phyloP scores from a whole-genome alignment of 306 rosid species.

The Lotus japonicus region DNA sequence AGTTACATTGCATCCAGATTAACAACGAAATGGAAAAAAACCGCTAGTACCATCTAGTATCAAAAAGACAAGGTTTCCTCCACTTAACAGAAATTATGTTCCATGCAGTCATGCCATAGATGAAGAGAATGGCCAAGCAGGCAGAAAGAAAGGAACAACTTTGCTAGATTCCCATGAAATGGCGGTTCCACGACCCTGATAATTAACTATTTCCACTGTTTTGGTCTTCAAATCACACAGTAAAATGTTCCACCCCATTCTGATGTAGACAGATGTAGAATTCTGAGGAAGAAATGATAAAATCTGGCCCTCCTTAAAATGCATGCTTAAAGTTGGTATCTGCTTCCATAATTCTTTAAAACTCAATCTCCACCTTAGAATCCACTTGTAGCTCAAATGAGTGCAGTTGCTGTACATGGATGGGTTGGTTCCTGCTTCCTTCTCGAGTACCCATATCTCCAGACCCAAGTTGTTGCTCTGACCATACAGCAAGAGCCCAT shows the following conservation, averaged over 20 bases:
- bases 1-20: not conserved
- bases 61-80: not conserved
- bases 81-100: not conserved
- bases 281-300: constrained; percentile 52
- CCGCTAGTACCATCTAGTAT: not conserved
- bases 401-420: constrained; percentile 24
- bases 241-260: constrained; percentile 47
- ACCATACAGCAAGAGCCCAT: constrained; percentile 71
- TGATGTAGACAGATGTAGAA: constrained; percentile 50
- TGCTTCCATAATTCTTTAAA: constrained; percentile 56
- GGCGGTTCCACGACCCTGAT: constrained; percentile 47
- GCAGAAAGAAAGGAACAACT: constrained; percentile 61
- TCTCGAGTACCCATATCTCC: constrained; percentile 68
- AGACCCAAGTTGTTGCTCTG: constrained; percentile 62
- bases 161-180: constrained; percentile 63
- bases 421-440: constrained; percentile 28
- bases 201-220: constrained; percentile 34
- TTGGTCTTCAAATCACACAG: constrained; percentile 41
- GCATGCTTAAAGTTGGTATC: constrained; percentile 35
- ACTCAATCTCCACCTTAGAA: constrained; percentile 35
- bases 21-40: not conserved
- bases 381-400: constrained; percentile 38
- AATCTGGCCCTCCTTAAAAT: constrained; percentile 53
- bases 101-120: not conserved
- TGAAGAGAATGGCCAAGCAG: constrained; percentile 54